Percentiles rank a stretch among this genome's conserved stretches.
phyloP scores from a whole-genome alignment of 2,329 filamentous ascomycete species.

The Scytalidium lignicola region DNA sequence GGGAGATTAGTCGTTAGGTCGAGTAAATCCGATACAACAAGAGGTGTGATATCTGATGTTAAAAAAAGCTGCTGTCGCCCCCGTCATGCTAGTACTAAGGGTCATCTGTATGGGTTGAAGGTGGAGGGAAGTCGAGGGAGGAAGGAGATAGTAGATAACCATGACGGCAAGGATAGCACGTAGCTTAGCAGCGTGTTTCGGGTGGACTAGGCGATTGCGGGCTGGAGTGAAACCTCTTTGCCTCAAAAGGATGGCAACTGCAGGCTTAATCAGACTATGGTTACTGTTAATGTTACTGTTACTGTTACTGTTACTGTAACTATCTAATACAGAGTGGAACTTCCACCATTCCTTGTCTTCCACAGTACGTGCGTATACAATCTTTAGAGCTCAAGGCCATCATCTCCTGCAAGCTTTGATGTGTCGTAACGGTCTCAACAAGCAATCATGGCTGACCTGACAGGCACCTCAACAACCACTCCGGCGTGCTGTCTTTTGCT shows the following conservation, averaged over 20 bases:
- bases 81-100: neutral
- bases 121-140: neutral
- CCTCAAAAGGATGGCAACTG: too few relatives aligned
- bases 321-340: neutral
- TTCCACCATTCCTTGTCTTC: too few relatives aligned
- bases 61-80: neutral
- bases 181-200: neutral
- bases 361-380: too few relatives aligned
- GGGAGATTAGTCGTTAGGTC: neutral
- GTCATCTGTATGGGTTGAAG: neutral
- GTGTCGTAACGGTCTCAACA: neutral
- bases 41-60: neutral
- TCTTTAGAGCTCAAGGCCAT: too few relatives aligned
- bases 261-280: too few relatives aligned
- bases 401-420: too few relatives aligned
- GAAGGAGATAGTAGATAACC: neutral
- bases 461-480: too few relatives aligned
- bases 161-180: neutral
- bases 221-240: too few relatives aligned
- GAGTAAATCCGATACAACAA: neutral
- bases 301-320: too few relatives aligned
- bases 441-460: neutral
- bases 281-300: too few relatives aligned
- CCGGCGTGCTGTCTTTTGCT: neutral
- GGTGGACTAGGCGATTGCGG: neutral